Conservation (phyloP, 306 rosid species). For the Rubus idaeus region DNA sequence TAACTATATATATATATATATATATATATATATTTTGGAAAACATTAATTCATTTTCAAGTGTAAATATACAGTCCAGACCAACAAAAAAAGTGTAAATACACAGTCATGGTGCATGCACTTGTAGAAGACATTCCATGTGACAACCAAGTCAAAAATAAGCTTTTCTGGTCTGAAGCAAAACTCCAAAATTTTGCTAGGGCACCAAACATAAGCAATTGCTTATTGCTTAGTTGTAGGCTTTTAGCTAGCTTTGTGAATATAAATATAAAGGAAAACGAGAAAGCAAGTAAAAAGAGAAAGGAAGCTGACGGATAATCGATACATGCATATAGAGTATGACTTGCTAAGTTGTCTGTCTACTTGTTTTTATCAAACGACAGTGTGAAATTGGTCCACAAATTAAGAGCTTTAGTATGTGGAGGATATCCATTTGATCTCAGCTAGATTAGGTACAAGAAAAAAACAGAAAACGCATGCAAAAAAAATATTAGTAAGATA, state of each 20-base stretch:
- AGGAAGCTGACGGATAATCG: not conserved
- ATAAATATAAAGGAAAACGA: not conserved
- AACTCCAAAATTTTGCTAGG: not conserved
- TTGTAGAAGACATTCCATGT: conserved; percentile 9
- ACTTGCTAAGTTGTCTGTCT: not conserved
- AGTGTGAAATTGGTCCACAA: not conserved
- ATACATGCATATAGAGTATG: not conserved
- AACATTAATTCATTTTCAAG: too few relatives aligned
- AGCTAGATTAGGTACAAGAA: not conserved
- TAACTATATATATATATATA: too few relatives aligned
- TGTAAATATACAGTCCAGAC: too few relatives aligned
- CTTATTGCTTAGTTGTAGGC: too few relatives aligned
- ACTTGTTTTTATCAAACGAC: not conserved
- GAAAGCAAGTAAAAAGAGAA: not conserved
- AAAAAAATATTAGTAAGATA: not conserved
- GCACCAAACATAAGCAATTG: not conserved
- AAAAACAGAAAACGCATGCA: not conserved
- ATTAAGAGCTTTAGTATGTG: not conserved
- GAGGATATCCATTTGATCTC: not conserved
- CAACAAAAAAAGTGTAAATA: too few relatives aligned
- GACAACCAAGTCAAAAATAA: not conserved
- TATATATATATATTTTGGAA: too few relatives aligned
- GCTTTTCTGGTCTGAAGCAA: not conserved
- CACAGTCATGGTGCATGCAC: not conserved
- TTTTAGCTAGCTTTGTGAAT: not conserved